Percentiles rank a stretch among this genome's conserved stretches.
These are phyloP conservation scores for Exophiala sp. DNA, from an alignment of 2,329 filamentous ascomycete species.

Conservation along the genomic window DNA sequence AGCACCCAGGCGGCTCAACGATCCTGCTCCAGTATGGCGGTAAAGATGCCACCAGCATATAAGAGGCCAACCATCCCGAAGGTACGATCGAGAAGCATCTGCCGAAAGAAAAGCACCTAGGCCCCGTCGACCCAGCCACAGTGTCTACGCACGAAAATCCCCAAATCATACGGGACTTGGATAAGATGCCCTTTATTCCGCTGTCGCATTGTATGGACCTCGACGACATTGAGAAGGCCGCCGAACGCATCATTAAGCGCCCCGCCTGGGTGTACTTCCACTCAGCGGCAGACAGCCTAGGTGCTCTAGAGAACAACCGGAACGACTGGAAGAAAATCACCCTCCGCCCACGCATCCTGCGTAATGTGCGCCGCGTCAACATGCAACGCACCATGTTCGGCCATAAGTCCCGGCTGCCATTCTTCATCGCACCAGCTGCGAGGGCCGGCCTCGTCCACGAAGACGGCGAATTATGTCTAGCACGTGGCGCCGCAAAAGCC, in stretches of 20 bases:
- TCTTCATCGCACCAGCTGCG: conserved; percentile 39
- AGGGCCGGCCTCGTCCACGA: conserved; percentile 35
- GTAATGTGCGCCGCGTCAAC: conserved; percentile 33
- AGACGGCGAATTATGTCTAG: conserved; percentile 36
- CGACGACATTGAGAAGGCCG: conserved; percentile 16
- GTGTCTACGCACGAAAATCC: neutral
- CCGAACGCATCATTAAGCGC: conserved; percentile 3
- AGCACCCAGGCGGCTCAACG: conserved; percentile 84
- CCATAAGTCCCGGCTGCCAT: conserved; percentile 33
- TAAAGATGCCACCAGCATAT: conserved; percentile 62
- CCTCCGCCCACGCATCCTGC: conserved; percentile 45
- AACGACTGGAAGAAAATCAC: conserved; percentile 18
- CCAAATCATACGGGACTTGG: conserved; percentile 15
- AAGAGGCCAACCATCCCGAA: conserved; percentile 14
- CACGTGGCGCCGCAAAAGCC: conserved; percentile 32
- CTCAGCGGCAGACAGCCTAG: conserved; percentile 14
- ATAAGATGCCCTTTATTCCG: neutral
- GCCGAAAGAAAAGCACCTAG: conserved; percentile 8
- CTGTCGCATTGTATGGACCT: conserved; percentile 12
- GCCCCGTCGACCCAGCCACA: conserved; percentile 1
- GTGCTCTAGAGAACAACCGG: conserved; percentile 17
- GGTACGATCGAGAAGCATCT: conserved; percentile 14
- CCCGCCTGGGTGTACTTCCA: conserved; percentile 13
- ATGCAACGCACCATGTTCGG: conserved; percentile 32
- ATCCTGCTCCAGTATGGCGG: conserved; percentile 84